A percentile compares a stretch with the other conserved stretches of the same genome.
These are phyloP conservation scores for Euphorbia tirucalli DNA, from an alignment of 345 rosid species.

Conservation along the genomic window DNA sequence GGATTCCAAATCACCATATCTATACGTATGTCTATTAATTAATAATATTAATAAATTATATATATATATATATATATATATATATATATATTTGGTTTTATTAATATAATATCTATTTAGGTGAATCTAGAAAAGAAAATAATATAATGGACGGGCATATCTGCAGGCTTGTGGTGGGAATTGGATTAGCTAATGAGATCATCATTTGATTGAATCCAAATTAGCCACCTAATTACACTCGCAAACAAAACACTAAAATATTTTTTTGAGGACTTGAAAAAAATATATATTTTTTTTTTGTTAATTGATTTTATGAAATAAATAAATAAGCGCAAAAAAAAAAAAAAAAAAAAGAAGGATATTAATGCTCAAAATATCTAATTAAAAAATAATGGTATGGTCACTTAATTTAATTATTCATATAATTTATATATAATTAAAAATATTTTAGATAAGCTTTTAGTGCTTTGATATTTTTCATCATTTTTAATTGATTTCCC, in stretches of 20 bases:
- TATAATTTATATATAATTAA: too few species aligned
- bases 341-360: neutral
- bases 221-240: slow-evolving; percentile 20
- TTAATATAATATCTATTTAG: neutral
- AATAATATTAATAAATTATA: neutral
- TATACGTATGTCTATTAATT: too few species aligned
- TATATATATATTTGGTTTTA: too few species aligned
- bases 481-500: too few species aligned
- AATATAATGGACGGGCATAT: neutral
- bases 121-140: neutral
- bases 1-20: slow-evolving; percentile 25
- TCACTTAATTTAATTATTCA: too few species aligned
- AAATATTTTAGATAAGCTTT: too few species aligned
- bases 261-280: neutral
- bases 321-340: neutral
- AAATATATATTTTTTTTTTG: too few species aligned
- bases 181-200: slow-evolving; percentile 11
- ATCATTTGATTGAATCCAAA: slow-evolving; percentile 16
- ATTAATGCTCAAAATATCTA: neutral
- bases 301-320: too few species aligned
- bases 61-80: too few species aligned
- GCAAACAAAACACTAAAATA: neutral
- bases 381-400: too few species aligned
- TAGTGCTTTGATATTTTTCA: too few species aligned
- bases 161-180: neutral